Evolutionary conservation across 2,329 filamentous ascomycete genomes (phyloP), one percentile per base, ranked within the genome.

Genomic region (Ophiocordyceps camponoti-saundersi): DNA sequence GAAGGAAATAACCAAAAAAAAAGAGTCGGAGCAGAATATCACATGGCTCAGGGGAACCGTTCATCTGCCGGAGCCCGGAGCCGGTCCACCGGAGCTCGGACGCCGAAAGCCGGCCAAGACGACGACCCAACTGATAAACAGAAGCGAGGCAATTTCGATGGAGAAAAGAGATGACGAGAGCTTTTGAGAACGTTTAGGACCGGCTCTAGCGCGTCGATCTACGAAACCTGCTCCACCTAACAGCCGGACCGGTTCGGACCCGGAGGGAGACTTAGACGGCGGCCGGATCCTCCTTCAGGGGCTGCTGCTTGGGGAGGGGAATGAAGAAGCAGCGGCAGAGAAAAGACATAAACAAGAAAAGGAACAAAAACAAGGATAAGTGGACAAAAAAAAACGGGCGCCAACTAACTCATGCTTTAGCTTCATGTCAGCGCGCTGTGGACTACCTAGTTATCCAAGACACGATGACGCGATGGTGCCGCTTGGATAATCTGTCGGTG

Each of bases 101-200:
- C 32, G 16, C 32, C 32, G 32, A 36, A 36, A 16, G 11, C 6
- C 16, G 15, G 13, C 32, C 15, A 36, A 34, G 32, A 34, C 32
- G 32, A 13, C 32, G 15, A 18, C n/a, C 13, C 11, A 7, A 18
- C 39, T 22, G 3, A 22, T 18, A 21, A 21, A 40, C n/a, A 6
- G n/a, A 2, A 21, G n/a, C n/a, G n/a, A 40, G 16, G n/a, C 26
- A 29, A 29, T 29, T 29, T 29, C 26, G 10, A n/a, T 13, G 12
- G 10, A 32, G 6, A 15, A 34, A 11, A 29, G 26, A 29, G 32
- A 34, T 15, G 12, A 34, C n/a, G 48, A 48, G 50, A 39, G 50
- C 46, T 22, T 51, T 51, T 49, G 50, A 51, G 50, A 49, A 46
- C 18, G 39, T 51, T 49, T 51, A 48, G 48, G 47, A 42, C 26